phyloP scores from a whole-genome alignment of 106 monocot species.

The Acorus gramineus region DNA sequence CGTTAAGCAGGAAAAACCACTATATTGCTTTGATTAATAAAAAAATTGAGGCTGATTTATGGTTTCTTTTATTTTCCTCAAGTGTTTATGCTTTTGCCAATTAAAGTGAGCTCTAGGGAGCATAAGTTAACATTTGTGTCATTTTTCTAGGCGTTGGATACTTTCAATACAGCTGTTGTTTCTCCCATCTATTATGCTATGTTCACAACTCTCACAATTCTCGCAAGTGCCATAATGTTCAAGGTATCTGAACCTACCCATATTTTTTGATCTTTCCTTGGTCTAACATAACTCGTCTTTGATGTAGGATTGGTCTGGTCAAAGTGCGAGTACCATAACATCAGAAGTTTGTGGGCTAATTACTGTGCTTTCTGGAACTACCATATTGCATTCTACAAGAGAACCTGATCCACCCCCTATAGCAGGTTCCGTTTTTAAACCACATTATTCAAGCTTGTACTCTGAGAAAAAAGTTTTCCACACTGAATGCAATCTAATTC shows the following conservation, averaged over 20 bases:
- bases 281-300: not conserved
- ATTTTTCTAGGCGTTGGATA: conserved; percentile 21
- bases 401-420: conserved; percentile 43
- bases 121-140: not conserved
- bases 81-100: not conserved
- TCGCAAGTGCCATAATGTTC: conserved; percentile 31
- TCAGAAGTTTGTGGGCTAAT: conserved; percentile 87
- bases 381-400: conserved; percentile 69
- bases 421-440: conserved; percentile 18
- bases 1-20: no score
- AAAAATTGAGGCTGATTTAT: no score
- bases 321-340: conserved; percentile 66
- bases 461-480: no score
- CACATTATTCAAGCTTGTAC: no score
- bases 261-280: not conserved
- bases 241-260: conserved; percentile 10
- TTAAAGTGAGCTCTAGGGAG: not conserved
- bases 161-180: conserved; percentile 30
- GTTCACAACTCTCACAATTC: conserved; percentile 27
- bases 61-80: not conserved
- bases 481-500: no score
- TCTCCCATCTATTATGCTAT: conserved; percentile 25
- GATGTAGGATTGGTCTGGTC: conserved; percentile 77
- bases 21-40: no score
- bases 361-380: conserved; percentile 78